Percentiles rank a stretch among this genome's conserved stretches.
Conservation (phyloP, 805 yeast species). For the Metschnikowia kofuensis region DNA sequence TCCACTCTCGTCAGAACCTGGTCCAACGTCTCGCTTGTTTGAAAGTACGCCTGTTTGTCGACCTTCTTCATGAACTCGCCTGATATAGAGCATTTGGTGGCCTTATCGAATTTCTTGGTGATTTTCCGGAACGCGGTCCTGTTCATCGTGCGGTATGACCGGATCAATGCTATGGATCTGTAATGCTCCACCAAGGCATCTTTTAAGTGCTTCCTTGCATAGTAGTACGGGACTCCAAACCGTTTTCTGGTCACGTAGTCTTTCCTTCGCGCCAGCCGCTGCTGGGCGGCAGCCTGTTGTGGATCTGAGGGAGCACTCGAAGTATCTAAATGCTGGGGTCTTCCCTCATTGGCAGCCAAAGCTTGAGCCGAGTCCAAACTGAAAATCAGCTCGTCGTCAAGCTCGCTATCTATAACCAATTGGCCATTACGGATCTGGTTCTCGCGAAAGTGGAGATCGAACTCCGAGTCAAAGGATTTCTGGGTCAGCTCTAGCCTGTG, state of each 20-base stretch:
- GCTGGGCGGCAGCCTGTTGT: not conserved
- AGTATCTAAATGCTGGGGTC: not conserved
- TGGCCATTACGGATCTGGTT: slow-evolving; percentile 38
- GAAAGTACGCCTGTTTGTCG: slow-evolving; percentile 51
- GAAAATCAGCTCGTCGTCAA: slow-evolving; percentile 11
- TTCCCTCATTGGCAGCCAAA: not conserved
- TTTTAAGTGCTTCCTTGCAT: slow-evolving; percentile 66
- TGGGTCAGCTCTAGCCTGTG: slow-evolving; percentile 1
- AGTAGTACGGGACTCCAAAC: slow-evolving; percentile 53
- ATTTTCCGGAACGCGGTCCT: slow-evolving; percentile 87
- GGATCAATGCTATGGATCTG: slow-evolving; percentile 65
- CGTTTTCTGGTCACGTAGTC: slow-evolving; percentile 47
- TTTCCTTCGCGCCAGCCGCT: slow-evolving; percentile 29
- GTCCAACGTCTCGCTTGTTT: slow-evolving; percentile 65
- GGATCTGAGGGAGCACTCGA: not conserved
- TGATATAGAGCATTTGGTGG: slow-evolving; percentile 45
- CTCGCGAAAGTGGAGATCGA: slow-evolving; percentile 34
- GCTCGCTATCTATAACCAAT: slow-evolving; percentile 5
- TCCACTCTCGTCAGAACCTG: slow-evolving; percentile 61
- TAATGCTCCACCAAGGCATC: slow-evolving; percentile 70
- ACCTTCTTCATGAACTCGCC: slow-evolving; percentile 55
- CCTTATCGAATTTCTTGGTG: slow-evolving; percentile 86
- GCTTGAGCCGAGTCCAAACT: slow-evolving; percentile 3
- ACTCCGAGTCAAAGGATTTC: slow-evolving; percentile 8
- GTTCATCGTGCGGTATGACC: slow-evolving; percentile 71